Evolutionary conservation across 2,329 filamentous ascomycete genomes (phyloP).

Genomic region (Bimuria novae-zelandiae): DNA sequence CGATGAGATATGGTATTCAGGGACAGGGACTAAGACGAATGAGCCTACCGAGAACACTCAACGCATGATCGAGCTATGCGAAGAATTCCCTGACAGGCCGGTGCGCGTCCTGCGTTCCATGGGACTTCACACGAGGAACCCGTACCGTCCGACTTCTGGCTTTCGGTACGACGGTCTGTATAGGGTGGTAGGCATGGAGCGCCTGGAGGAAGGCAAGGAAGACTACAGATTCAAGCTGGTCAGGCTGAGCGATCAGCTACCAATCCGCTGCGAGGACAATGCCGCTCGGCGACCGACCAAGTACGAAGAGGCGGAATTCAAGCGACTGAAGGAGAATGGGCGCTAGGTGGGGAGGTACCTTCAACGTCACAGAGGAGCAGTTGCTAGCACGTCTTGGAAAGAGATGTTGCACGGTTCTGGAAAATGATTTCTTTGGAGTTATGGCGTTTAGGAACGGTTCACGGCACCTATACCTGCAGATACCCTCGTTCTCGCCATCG

Average conservation of each 20-base stretch:
- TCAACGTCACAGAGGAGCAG: no score
- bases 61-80: slow-evolving; percentile 48
- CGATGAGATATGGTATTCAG: slow-evolving; percentile 56
- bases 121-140: slow-evolving; percentile 43
- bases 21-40: slow-evolving; percentile 50
- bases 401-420: no score
- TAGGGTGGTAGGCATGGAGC: slow-evolving; percentile 46
- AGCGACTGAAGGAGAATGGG: slow-evolving; percentile 29
- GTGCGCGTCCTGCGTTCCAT: slow-evolving; percentile 58
- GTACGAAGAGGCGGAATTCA: slow-evolving; percentile 30
- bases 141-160: slow-evolving; percentile 53
- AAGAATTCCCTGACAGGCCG: slow-evolving; percentile 35
- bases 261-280: slow-evolving; percentile 52
- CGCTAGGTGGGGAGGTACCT: no score
- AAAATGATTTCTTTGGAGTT: background rate
- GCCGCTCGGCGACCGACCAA: slow-evolving; percentile 50
- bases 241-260: slow-evolving; percentile 50
- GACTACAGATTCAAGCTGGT: slow-evolving; percentile 55
- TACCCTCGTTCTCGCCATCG: background rate
- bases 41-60: slow-evolving; percentile 47
- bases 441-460: no score
- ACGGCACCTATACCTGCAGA: no score
- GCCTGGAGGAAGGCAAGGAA: slow-evolving; percentile 48
- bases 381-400: no score
- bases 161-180: slow-evolving; percentile 65